phyloP scores from a whole-genome alignment of 208 protist genomes.

The Strigomonas galati region DNA sequence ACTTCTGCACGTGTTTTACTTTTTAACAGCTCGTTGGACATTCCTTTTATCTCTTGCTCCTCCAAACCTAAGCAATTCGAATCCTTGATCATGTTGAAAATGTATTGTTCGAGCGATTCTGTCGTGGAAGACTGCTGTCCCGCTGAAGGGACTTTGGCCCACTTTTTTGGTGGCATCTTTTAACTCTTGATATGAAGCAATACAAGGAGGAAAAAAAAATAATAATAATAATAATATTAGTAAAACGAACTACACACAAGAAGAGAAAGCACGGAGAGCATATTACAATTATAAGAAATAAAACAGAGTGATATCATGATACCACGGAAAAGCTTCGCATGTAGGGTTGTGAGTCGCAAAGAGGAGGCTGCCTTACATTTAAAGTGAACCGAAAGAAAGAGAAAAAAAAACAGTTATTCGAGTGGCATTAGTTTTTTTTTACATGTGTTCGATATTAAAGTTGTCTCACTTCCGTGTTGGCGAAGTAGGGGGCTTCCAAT shows the following conservation, averaged over 20 bases:
- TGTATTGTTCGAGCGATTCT: no score
- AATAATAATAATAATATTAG: no score
- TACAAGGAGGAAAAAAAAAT: constrained; percentile 7
- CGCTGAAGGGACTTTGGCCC: not conserved
- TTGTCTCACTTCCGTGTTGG: constrained; percentile 78
- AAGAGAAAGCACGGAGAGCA: no score
- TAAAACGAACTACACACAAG: no score
- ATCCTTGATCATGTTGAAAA: constrained; percentile 36
- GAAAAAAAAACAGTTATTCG: constrained; percentile 13
- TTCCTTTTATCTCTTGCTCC: constrained; percentile 68
- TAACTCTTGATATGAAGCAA: not conserved
- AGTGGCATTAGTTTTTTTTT: not conserved
- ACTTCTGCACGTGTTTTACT: constrained; percentile 56
- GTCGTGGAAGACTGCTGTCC: no score
- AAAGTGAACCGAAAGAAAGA: constrained; percentile 16
- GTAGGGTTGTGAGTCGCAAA: not conserved
- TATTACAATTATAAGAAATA: no score
- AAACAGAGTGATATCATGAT: not conserved
- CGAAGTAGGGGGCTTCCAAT: constrained; percentile 69
- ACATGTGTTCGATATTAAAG: not conserved
- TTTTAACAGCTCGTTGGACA: constrained; percentile 50
- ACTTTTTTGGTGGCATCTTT: constrained; percentile 9
- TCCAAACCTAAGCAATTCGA: constrained; percentile 75
- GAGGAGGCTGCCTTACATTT: not conserved
- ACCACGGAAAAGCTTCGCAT: not conserved